A percentile compares a stretch with the other conserved stretches of the same genome.
phyloP scores from a whole-genome alignment of 164 flowering plant genomes.

The Macadamia integrifolia region DNA sequence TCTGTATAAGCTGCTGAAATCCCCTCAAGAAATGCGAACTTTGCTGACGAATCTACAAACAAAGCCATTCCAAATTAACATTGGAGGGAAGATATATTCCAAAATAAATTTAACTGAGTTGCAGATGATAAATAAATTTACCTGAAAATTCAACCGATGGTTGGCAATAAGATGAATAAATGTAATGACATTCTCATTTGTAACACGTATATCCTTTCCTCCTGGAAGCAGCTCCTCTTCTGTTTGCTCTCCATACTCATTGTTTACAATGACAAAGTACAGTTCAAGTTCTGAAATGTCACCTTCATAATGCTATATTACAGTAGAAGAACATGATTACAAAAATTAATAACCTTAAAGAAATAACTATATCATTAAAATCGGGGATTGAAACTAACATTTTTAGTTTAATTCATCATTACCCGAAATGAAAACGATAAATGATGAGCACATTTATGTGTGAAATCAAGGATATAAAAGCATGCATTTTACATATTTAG shows the following conservation, averaged over 20 bases:
- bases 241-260: conserved; percentile 96
- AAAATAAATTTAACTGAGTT: neutral
- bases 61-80: neutral
- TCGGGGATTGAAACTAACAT: too few relatives aligned
- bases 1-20: conserved; percentile 84
- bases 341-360: too few relatives aligned
- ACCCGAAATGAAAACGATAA: too few relatives aligned
- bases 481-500: too few relatives aligned
- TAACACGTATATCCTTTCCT: conserved; percentile 75
- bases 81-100: neutral
- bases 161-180: conserved; percentile 88
- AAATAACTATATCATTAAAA: too few relatives aligned
- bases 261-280: conserved; percentile 86
- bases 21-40: conserved; percentile 90
- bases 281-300: conserved; percentile 76
- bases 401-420: too few relatives aligned
- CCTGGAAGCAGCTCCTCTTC: conserved; percentile 87
- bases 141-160: conserved; percentile 89
- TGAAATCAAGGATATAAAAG: too few relatives aligned
- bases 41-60: conserved; percentile 81
- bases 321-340: neutral
- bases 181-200: conserved; percentile 84
- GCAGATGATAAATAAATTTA: conserved; percentile 11
- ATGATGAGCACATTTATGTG: too few relatives aligned
- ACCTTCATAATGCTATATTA: conserved; percentile 71